These are phyloP conservation scores for Aegle marmelos DNA, from an alignment of 345 rosid genomes.

Conservation along the genomic window DNA sequence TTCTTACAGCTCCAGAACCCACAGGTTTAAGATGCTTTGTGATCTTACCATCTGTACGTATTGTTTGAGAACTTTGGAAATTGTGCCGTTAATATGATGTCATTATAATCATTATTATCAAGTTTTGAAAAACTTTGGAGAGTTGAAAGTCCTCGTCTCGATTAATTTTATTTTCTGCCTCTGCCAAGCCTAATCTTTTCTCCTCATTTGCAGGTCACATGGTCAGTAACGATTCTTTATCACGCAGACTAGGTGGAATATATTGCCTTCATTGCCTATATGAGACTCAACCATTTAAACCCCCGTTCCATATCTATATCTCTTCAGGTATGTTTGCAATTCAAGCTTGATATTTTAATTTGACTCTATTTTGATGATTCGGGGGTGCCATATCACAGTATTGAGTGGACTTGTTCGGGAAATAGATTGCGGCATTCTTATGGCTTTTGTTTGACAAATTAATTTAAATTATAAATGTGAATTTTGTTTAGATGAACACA, in stretches of 20 bases:
- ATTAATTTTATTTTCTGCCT: neutral
- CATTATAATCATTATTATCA: neutral
- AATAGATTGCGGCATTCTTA: neutral
- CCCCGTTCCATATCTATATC: constrained; percentile 66
- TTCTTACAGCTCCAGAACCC: neutral
- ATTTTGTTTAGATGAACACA: neutral
- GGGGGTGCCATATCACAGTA: neutral
- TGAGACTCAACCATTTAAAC: constrained; percentile 82
- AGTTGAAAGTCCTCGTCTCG: neutral
- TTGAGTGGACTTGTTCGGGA: neutral
- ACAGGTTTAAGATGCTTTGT: neutral
- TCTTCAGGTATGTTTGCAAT: constrained; percentile 54
- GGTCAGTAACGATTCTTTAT: constrained; percentile 46
- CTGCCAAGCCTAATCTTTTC: neutral
- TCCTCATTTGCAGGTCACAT: constrained; percentile 60
- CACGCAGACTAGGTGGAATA: constrained; percentile 71
- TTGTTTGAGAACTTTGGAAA: neutral
- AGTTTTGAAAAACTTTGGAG: neutral
- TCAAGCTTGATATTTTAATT: neutral
- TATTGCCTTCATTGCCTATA: constrained; percentile 90
- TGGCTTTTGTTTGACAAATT: neutral
- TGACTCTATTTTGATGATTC: neutral
- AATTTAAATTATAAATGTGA: neutral
- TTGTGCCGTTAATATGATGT: neutral
- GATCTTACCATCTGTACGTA: neutral